Evolutionary conservation across 208 protist genomes (phyloP), one percentile per base, ranked within the genome.

Genomic region (Wallacemonas sp.): DNA sequence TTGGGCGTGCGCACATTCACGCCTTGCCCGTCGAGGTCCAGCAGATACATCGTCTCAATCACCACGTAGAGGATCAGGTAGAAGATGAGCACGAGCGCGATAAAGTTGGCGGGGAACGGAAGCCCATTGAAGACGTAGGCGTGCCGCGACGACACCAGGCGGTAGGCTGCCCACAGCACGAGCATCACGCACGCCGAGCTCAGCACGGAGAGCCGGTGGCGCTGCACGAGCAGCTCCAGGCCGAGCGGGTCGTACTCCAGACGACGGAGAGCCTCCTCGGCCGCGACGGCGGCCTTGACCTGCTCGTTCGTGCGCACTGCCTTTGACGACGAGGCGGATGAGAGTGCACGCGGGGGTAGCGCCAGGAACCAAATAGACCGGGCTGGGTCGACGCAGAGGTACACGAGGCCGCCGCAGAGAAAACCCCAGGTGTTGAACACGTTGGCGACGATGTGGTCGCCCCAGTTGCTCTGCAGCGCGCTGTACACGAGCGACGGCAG

Each of bases 291-390:
- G 4, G 59, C 41, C 28, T 67, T 39, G 36, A 33, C 41, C 12
- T 16, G 3, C 44, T 45, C 49, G 23, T 22, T 32, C 20, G 25
- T 20, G 12, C n/a, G 25, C 18, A 18, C 49, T 7, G 16, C 26
- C 28, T 2, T 26, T 12, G 38, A 3, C 23, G 22, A 20, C 39
- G 41, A 61, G 22, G 59, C 22, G 26, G 44, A 23, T 4, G 48
- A 16, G 7, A 7, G 25, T 33, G n/a, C n/a, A n/a, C 48, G 14
- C 16, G 52, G 57, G 5, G 71, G 48, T 2, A 76, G 77, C 2
- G 66, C 59, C 2, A 96, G 70, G 66, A 93, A 96, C 91, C 91
- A 96, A 28, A 92, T 68, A n/a, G 77, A 84, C 16, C 61, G 68
- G n/a, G 57, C 14, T 5, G 84, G 83, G 22, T 69, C 57, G 12